Evolutionary conservation across 148 eudicot genomes (phyloP).

Genomic region (Vaccinium myrtillus): DNA sequence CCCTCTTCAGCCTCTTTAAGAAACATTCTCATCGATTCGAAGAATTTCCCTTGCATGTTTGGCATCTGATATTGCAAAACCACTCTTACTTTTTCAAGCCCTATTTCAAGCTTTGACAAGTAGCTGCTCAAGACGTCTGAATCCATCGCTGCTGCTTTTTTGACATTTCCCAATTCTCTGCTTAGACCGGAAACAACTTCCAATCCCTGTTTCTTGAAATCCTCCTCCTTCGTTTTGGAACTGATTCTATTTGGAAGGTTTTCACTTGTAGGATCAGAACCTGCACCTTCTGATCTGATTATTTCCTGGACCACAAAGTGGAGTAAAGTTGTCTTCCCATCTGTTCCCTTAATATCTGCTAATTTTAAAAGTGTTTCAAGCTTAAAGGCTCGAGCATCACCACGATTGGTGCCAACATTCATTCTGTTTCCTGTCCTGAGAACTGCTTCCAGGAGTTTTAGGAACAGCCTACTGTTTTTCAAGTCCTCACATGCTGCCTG

Average conservation of each 20-base stretch:
- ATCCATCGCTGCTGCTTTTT: slow-evolving; percentile 92
- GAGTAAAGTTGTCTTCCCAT: slow-evolving; percentile 92
- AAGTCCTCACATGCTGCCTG: slow-evolving; percentile 88
- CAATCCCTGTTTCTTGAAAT: slow-evolving; percentile 74
- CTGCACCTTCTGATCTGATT: slow-evolving; percentile 69
- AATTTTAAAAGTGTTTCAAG: slow-evolving; percentile 85
- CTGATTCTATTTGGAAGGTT: slow-evolving; percentile 31
- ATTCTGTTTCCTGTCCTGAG: slow-evolving; percentile 93
- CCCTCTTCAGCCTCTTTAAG: slow-evolving; percentile 45
- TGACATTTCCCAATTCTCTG: slow-evolving; percentile 77
- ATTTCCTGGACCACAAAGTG: slow-evolving; percentile 99
- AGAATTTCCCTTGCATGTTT: slow-evolving; percentile 62
- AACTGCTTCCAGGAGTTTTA: slow-evolving; percentile 95
- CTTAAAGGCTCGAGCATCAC: slow-evolving; percentile 88
- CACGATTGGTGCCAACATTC: slow-evolving; percentile 97
- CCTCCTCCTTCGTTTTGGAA: slow-evolving; percentile 56
- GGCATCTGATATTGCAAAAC: slow-evolving; percentile 57
- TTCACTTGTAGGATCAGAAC: slow-evolving; percentile 35
- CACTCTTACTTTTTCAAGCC: slow-evolving; percentile 69
- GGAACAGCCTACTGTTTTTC: slow-evolving; percentile 80
- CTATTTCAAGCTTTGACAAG: slow-evolving; percentile 78
- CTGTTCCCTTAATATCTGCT: slow-evolving; percentile 86
- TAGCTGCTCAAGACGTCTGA: slow-evolving; percentile 80
- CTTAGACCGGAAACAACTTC: slow-evolving; percentile 73
- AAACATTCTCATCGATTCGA: slow-evolving; percentile 50